Percentiles rank a stretch among this genome's conserved stretches.
These are phyloP conservation scores for Neurospora africana DNA, from an alignment of 495 filamentous ascomycete species.

Conservation along the genomic window DNA sequence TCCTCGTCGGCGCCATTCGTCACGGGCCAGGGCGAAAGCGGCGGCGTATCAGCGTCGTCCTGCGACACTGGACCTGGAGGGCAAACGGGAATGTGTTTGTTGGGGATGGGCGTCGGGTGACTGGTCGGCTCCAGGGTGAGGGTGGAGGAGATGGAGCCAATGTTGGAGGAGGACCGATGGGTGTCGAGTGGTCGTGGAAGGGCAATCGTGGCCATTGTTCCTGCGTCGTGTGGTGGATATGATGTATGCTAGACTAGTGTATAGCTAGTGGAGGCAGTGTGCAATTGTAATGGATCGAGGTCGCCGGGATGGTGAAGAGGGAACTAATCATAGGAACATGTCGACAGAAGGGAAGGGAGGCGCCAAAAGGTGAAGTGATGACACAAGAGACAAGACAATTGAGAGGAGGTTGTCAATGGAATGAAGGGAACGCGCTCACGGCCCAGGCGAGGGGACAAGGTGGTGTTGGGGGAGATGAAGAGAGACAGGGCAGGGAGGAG, in stretches of 20 bases:
- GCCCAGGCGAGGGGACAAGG: no score
- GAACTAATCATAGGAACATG: not conserved
- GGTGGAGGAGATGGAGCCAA: constrained; percentile 37
- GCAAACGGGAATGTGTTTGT: constrained; percentile 80
- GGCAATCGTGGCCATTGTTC: constrained; percentile 42
- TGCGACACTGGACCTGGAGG: constrained; percentile 63
- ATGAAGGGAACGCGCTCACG: not conserved
- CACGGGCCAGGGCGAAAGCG: constrained; percentile 41
- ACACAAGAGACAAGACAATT: no score
- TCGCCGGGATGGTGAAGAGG: not conserved
- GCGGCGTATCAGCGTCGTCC: constrained; percentile 52
- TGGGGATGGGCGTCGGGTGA: constrained; percentile 56
- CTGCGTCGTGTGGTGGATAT: constrained; percentile 4
- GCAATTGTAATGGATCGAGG: not conserved
- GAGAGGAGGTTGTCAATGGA: not conserved
- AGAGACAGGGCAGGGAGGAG: constrained; percentile 3
- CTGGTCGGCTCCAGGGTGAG: constrained; percentile 40
- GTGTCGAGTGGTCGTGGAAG: constrained; percentile 40
- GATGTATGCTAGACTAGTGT: not conserved
- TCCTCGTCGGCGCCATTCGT: constrained; percentile 31
- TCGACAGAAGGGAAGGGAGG: not conserved
- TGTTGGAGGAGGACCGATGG: constrained; percentile 36
- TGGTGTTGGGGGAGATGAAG: constrained; percentile 1
- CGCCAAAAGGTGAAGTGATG: not conserved
- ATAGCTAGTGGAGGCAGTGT: not conserved